Conservation (phyloP, 305 asterid species). For the Striga hermonthica region DNA sequence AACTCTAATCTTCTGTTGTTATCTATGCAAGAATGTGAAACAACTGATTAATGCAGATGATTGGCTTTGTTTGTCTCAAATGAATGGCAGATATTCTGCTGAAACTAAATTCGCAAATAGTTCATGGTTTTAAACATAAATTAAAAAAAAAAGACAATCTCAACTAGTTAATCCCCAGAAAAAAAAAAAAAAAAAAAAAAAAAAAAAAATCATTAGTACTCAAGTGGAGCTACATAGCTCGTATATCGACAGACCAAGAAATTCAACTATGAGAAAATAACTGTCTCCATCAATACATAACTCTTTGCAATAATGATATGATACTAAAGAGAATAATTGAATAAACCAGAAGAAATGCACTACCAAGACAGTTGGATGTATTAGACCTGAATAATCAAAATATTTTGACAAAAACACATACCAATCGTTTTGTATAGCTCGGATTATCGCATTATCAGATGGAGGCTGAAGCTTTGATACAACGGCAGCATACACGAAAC, state of each 20-base stretch:
- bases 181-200: too few species aligned
- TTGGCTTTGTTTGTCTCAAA: background rate
- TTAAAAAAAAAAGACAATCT: too few species aligned
- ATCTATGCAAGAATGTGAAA: background rate
- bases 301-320: too few species aligned
- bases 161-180: too few species aligned
- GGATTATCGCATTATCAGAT: conserved; percentile 36
- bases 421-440: conserved; percentile 46
- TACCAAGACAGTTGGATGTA: background rate
- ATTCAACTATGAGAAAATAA: background rate
- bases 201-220: background rate
- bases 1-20: too few species aligned
- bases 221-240: background rate
- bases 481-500: conserved; percentile 39
- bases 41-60: background rate
- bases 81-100: too few species aligned
- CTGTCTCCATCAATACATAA: too few species aligned
- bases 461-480: conserved; percentile 45
- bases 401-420: conserved; percentile 7
- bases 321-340: background rate
- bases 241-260: background rate
- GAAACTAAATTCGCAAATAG: too few species aligned
- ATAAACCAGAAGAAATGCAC: background rate
- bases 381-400: background rate
- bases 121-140: too few species aligned